phyloP scores from a whole-genome alignment of 495 filamentous ascomycete species.

The Penicillium odoratum region DNA sequence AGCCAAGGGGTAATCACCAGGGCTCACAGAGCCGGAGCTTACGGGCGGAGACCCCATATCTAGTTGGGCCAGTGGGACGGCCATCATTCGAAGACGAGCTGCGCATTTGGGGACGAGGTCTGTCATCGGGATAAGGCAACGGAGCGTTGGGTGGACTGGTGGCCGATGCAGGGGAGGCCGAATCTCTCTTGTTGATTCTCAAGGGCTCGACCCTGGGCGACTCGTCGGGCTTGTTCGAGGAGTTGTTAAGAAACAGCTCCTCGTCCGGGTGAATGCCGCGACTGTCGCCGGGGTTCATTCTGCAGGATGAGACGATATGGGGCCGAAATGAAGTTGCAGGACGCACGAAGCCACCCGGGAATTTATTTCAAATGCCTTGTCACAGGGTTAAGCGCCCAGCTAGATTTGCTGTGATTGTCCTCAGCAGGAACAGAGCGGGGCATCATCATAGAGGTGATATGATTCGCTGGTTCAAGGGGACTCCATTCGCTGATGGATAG shows the following conservation, averaged over 20 bases:
- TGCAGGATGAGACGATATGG: constrained; percentile 12
- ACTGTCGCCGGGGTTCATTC: constrained; percentile 44
- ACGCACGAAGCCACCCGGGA: constrained; percentile 6
- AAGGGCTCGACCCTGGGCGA: constrained; percentile 80
- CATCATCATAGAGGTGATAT: neutral
- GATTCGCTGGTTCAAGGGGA: constrained; percentile 3
- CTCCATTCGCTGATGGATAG: neutral
- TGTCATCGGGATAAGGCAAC: constrained; percentile 78
- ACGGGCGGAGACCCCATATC: constrained; percentile 35
- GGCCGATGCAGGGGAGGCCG: constrained; percentile 39
- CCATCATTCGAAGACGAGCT: constrained; percentile 33
- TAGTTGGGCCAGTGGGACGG: constrained; percentile 35
- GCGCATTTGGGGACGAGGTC: constrained; percentile 49
- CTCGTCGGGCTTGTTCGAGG: constrained; percentile 48
- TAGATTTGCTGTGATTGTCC: constrained; percentile 3
- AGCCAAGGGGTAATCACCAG: constrained; percentile 45
- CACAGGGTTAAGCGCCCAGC: constrained; percentile 8
- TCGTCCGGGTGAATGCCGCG: constrained; percentile 60
- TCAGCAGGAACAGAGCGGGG: constrained; percentile 4
- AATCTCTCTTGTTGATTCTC: constrained; percentile 74
- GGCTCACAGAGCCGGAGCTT: constrained; percentile 29
- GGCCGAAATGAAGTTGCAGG: constrained; percentile 15
- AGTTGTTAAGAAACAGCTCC: constrained; percentile 70
- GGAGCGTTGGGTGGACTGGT: constrained; percentile 35
- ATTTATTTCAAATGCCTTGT: constrained; percentile 8